phyloP scores from a whole-genome alignment of 2,329 filamentous ascomycete species.

The Chalaropsis thielavioides region DNA sequence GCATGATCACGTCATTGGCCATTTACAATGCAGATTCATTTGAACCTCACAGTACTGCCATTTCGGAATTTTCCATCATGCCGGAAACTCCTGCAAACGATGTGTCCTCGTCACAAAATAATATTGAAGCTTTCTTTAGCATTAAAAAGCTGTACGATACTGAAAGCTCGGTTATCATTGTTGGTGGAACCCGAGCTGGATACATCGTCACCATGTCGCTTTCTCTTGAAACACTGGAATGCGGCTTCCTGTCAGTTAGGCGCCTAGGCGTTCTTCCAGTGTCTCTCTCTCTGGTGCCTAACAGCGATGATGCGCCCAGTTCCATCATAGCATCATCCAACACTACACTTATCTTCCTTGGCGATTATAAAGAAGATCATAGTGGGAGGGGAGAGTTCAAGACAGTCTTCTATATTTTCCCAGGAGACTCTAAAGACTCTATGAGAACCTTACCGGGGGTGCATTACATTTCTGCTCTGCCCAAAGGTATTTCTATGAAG shows the following conservation, averaged over 20 bases:
- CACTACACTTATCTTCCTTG: slow-evolving; percentile 31
- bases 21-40: slow-evolving; percentile 12
- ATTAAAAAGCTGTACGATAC: slow-evolving; percentile 26
- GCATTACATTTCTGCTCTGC: slow-evolving; percentile 8
- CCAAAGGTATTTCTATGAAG: background rate
- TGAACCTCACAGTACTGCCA: background rate
- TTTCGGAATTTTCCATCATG: slow-evolving; percentile 10
- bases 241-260: slow-evolving; percentile 10
- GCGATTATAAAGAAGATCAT: slow-evolving; percentile 24
- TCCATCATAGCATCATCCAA: slow-evolving; percentile 36
- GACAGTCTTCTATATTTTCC: slow-evolving; percentile 35
- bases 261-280: slow-evolving; percentile 26
- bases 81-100: background rate
- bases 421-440: slow-evolving; percentile 34
- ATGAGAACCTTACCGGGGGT: background rate
- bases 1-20: slow-evolving; percentile 6
- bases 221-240: background rate
- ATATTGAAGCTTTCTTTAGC: slow-evolving; percentile 33
- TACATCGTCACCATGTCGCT: slow-evolving; percentile 31
- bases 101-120: slow-evolving; percentile 11
- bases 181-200: slow-evolving; percentile 38
- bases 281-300: slow-evolving; percentile 1
- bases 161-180: slow-evolving; percentile 24
- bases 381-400: slow-evolving; percentile 24
- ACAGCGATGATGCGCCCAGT: slow-evolving; percentile 3